These are phyloP conservation scores for Nidularia pulvinata DNA, from an alignment of 768 basidiomycete species.

Conservation along the genomic window DNA sequence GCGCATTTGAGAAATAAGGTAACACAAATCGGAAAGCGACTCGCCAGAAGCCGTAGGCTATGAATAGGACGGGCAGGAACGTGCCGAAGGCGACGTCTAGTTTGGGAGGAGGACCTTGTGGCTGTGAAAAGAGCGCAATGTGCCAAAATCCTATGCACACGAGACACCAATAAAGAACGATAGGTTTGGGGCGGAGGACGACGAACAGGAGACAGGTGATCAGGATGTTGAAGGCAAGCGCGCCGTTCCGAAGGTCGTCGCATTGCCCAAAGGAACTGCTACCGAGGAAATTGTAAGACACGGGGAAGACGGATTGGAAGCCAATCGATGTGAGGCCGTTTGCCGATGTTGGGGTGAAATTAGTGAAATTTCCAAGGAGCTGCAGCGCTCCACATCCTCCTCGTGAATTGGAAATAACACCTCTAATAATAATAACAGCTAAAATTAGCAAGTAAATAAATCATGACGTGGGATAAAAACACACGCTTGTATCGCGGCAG, in stretches of 20 bases:
- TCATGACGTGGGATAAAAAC: slow-evolving; percentile 17
- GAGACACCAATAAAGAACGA: slow-evolving; percentile 75
- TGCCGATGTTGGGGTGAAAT: slow-evolving; percentile 57
- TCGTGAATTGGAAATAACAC: slow-evolving; percentile 55
- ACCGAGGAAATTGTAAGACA: slow-evolving; percentile 59
- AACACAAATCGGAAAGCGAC: slow-evolving; percentile 73
- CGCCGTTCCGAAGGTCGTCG: slow-evolving; percentile 65
- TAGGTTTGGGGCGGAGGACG: slow-evolving; percentile 67
- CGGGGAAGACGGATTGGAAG: slow-evolving; percentile 76
- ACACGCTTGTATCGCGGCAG: slow-evolving; percentile 81
- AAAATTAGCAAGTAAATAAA: background rate
- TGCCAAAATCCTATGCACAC: slow-evolving; percentile 90
- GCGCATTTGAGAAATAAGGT: slow-evolving; percentile 64
- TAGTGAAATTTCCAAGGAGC: slow-evolving; percentile 71
- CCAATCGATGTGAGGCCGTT: slow-evolving; percentile 71
- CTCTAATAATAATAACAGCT: slow-evolving; percentile 34
- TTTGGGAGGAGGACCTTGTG: slow-evolving; percentile 62
- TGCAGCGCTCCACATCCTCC: slow-evolving; percentile 81
- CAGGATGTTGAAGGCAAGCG: slow-evolving; percentile 73
- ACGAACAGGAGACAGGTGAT: slow-evolving; percentile 70
- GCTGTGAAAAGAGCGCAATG: slow-evolving; percentile 76
- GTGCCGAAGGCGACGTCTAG: slow-evolving; percentile 72
- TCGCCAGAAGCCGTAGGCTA: slow-evolving; percentile 80
- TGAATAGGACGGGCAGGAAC: slow-evolving; percentile 79
- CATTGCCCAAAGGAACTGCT: slow-evolving; percentile 58